Evolutionary conservation across 345 rosid species (phyloP).

Genomic region (Camelina neglecta): DNA sequence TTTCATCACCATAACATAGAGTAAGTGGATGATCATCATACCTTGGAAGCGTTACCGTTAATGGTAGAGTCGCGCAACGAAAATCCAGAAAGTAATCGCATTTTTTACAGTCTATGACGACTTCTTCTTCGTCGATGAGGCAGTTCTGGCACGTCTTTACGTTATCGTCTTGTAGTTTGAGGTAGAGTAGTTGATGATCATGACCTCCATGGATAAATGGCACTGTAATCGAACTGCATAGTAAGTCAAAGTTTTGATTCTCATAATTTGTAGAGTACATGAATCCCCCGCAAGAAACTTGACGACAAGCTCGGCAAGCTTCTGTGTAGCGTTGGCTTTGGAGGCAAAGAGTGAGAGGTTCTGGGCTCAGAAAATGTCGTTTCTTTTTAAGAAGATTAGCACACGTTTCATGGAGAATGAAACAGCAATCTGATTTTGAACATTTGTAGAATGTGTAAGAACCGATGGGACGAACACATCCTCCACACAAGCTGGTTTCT

Average conservation of each 20-base stretch:
- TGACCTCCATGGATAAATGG: no score
- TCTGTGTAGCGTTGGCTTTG: no score
- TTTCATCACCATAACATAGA: slow-evolving; percentile 23
- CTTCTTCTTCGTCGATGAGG: no score
- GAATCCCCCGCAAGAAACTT: no score
- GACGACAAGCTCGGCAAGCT: no score
- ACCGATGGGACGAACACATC: not conserved
- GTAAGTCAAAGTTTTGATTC: no score
- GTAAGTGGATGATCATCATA: slow-evolving; percentile 23
- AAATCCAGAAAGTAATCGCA: not conserved
- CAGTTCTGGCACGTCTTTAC: not conserved
- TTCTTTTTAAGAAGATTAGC: not conserved
- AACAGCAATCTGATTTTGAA: not conserved
- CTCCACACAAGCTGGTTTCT: not conserved
- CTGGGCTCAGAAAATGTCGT: not conserved
- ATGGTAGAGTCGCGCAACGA: slow-evolving; percentile 6
- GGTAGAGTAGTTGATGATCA: no score
- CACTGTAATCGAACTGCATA: no score
- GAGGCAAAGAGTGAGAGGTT: not conserved
- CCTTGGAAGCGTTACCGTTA: not conserved
- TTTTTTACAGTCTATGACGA: not conserved
- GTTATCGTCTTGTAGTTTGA: not conserved
- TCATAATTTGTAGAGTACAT: no score
- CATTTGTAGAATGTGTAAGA: not conserved
- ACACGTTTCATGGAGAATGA: not conserved